Evolutionary conservation across 495 filamentous ascomycete species (phyloP).

Genomic region (Annulohypoxylon nitens): DNA sequence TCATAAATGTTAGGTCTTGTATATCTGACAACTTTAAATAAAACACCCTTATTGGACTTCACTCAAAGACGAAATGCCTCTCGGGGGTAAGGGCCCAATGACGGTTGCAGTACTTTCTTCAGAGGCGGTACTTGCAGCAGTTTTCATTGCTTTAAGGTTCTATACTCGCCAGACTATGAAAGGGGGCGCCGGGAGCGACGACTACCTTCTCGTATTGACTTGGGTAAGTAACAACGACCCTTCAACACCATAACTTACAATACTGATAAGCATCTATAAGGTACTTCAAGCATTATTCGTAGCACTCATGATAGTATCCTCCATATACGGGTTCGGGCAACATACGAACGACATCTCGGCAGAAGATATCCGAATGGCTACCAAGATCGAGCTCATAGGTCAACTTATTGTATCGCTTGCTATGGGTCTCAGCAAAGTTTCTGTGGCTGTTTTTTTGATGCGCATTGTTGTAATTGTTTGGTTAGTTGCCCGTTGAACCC

Average conservation of each 20-base stretch:
- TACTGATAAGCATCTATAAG: slow-evolving; percentile 5
- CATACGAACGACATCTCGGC: slow-evolving; percentile 27
- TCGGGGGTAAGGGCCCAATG: slow-evolving; percentile 36
- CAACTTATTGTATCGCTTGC: slow-evolving; percentile 25
- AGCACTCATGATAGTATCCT: slow-evolving; percentile 23
- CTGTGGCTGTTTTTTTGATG: slow-evolving; percentile 32
- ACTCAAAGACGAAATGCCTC: slow-evolving; percentile 24
- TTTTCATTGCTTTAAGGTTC: slow-evolving; percentile 32
- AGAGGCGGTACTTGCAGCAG: slow-evolving; percentile 27
- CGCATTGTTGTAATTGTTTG: slow-evolving; percentile 25
- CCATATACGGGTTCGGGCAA: slow-evolving; percentile 38
- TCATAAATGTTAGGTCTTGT: no score
- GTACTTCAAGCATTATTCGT: slow-evolving; percentile 29
- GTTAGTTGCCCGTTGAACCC: not conserved
- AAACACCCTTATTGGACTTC: not conserved
- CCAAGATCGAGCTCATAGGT: slow-evolving; percentile 13
- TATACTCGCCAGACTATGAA: slow-evolving; percentile 34
- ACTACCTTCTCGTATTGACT: slow-evolving; percentile 37
- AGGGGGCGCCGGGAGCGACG: slow-evolving; percentile 33
- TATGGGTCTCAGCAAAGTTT: slow-evolving; percentile 29
- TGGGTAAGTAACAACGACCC: slow-evolving; percentile 28
- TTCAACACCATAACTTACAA: not conserved
- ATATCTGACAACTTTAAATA: not conserved
- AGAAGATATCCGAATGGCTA: slow-evolving; percentile 26
- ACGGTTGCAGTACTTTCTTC: slow-evolving; percentile 32